These are phyloP conservation scores for Pichia kudriavzevii DNA, from an alignment of 1,139 yeast genomes.

Conservation along the genomic window DNA sequence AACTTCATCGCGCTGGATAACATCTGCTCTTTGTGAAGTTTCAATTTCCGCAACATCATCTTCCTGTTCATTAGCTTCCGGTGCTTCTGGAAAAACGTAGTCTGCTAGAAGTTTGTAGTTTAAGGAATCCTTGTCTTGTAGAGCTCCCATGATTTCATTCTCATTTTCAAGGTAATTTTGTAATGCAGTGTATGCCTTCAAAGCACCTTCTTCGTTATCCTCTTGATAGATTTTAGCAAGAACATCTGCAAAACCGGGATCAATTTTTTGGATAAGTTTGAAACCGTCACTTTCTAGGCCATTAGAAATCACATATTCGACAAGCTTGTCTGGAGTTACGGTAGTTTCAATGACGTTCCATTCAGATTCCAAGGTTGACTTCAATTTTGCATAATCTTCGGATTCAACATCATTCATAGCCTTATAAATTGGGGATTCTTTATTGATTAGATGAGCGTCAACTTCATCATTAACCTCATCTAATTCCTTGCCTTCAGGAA, in stretches of 20 bases:
- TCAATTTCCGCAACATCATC: neutral
- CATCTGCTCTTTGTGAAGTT: slow-evolving; percentile 6
- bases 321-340: slow-evolving; percentile 20
- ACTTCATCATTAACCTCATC: slow-evolving; percentile 19
- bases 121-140: slow-evolving; percentile 19
- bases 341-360: slow-evolving; percentile 16
- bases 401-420: slow-evolving; percentile 21
- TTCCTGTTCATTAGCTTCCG: too few species aligned
- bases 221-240: slow-evolving; percentile 12
- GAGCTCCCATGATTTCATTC: slow-evolving; percentile 17
- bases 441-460: slow-evolving; percentile 18
- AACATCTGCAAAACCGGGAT: slow-evolving; percentile 18
- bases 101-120: slow-evolving; percentile 18
- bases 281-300: slow-evolving; percentile 22
- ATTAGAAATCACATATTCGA: slow-evolving; percentile 18
- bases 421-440: slow-evolving; percentile 17
- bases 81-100: slow-evolving; percentile 8
- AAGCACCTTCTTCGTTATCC: slow-evolving; percentile 14
- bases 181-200: slow-evolving; percentile 15
- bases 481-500: slow-evolving; percentile 22
- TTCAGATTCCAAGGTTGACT: slow-evolving; percentile 16
- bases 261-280: slow-evolving; percentile 18
- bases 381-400: slow-evolving; percentile 13
- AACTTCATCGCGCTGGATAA: neutral
- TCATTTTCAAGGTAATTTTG: slow-evolving; percentile 17